A percentile compares a stretch with the other conserved stretches of the same genome.
These are phyloP conservation scores for Phytophthora cactorum DNA, from an alignment of 352 stramenopile genomes.

Conservation along the genomic window DNA sequence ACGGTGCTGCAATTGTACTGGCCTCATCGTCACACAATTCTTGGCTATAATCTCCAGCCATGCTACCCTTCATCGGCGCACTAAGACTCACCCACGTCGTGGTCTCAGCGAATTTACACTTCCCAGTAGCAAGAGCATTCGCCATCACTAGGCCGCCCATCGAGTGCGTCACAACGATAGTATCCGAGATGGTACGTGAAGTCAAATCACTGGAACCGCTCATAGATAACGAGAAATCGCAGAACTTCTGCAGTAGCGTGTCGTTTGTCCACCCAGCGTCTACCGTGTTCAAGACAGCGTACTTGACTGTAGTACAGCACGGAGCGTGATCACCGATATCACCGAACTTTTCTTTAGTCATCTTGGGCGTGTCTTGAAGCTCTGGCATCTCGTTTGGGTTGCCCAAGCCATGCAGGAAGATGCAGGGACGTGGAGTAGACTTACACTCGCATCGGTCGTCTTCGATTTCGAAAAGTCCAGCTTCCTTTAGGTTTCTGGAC, in stretches of 20 bases:
- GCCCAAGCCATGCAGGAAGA: slow-evolving; percentile 28
- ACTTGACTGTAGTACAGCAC: slow-evolving; percentile 23
- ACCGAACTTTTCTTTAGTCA: slow-evolving; percentile 15
- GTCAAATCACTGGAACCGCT: slow-evolving; percentile 5
- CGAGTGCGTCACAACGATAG: slow-evolving; percentile 31
- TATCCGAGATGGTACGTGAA: slow-evolving; percentile 15
- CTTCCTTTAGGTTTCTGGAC: slow-evolving; percentile 1
- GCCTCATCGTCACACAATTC: slow-evolving; percentile 11
- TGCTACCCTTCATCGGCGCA: slow-evolving; percentile 29
- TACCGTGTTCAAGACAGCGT: slow-evolving; percentile 20
- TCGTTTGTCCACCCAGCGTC: slow-evolving; percentile 17
- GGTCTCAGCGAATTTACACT: slow-evolving; percentile 16
- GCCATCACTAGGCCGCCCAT: slow-evolving; percentile 32
- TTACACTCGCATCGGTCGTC: slow-evolving; percentile 9
- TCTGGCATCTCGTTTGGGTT: slow-evolving; percentile 14
- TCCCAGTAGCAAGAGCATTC: slow-evolving; percentile 13
- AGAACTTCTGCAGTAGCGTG: slow-evolving; percentile 24
- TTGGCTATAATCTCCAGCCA: slow-evolving; percentile 22
- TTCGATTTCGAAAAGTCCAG: neutral
- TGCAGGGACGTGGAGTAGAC: slow-evolving; percentile 21
- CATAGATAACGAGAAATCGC: slow-evolving; percentile 22
- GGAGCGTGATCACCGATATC: slow-evolving; percentile 23
- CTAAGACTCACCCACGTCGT: slow-evolving; percentile 24
- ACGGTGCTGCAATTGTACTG: neutral
- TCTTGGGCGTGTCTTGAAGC: slow-evolving; percentile 11